Evolutionary conservation across 2,329 filamentous ascomycete genomes (phyloP).

Genomic region (Colletotrichum musicola): DNA sequence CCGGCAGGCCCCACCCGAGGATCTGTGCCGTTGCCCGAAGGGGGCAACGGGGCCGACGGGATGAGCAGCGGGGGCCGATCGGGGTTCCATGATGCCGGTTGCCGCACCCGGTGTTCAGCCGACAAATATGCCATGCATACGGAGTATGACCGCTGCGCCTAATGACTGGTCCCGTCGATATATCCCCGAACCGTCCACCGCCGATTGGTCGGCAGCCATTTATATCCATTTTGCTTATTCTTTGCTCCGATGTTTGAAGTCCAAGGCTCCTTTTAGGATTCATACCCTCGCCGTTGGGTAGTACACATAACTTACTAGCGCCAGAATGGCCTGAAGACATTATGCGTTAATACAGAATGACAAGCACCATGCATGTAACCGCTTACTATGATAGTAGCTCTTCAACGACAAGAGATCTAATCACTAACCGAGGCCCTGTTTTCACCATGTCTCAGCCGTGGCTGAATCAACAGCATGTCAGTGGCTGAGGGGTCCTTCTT

Average conservation of each 20-base stretch:
- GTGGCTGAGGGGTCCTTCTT: slow-evolving; percentile 16
- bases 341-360: background rate
- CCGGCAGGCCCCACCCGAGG: slow-evolving; percentile 6
- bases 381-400: background rate
- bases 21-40: background rate
- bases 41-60: background rate
- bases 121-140: no score
- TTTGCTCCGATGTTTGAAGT: no score
- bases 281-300: no score
- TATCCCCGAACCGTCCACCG: no score
- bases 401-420: background rate
- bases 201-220: no score
- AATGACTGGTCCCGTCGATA: no score
- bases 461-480: slow-evolving; percentile 26
- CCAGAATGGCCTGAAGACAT: background rate
- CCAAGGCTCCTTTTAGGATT: no score
- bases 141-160: no score
- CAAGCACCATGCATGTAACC: background rate
- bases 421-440: background rate
- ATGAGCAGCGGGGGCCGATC: background rate
- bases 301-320: no score
- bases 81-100: no score
- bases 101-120: no score
- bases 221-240: no score
- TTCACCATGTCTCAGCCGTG: slow-evolving; percentile 18